phyloP scores from a whole-genome alignment of 352 stramenopile species.

The Pilasporangium apinafurcum region DNA sequence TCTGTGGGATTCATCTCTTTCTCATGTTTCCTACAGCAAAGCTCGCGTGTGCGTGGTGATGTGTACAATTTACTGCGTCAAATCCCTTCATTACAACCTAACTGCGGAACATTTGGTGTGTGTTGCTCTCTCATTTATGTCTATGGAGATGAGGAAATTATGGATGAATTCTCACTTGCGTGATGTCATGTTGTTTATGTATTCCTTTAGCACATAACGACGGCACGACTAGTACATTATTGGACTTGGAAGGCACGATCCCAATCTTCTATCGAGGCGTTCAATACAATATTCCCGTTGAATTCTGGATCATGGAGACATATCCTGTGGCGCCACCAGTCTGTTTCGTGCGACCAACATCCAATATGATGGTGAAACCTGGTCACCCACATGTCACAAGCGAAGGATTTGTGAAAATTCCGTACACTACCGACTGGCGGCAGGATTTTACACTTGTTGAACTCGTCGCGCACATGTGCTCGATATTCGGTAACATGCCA shows the following conservation, averaged over 20 bases:
- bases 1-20: no score
- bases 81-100: slow-evolving; percentile 80
- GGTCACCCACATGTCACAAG: slow-evolving; percentile 83
- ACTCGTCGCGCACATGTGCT: slow-evolving; percentile 84
- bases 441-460: slow-evolving; percentile 81
- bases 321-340: slow-evolving; percentile 79
- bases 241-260: slow-evolving; percentile 86
- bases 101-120: slow-evolving; percentile 79
- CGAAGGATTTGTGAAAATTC: slow-evolving; percentile 81
- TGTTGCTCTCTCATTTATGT: neutral
- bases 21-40: slow-evolving; percentile 49
- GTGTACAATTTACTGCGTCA: slow-evolving; percentile 82
- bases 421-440: slow-evolving; percentile 80
- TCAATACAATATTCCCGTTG: slow-evolving; percentile 90
- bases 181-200: neutral
- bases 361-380: slow-evolving; percentile 85
- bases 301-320: slow-evolving; percentile 84
- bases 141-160: neutral
- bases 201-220: slow-evolving; percentile 71
- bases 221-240: slow-evolving; percentile 75
- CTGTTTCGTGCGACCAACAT: slow-evolving; percentile 82
- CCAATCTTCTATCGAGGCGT: slow-evolving; percentile 86
- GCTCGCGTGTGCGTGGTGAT: slow-evolving; percentile 71
- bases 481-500: slow-evolving; percentile 85
- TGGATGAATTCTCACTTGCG: slow-evolving; percentile 2